Base-by-base conservation (phyloP, 768 basidiomycete genomes). In the Auriscalpium microsporum region DNA sequence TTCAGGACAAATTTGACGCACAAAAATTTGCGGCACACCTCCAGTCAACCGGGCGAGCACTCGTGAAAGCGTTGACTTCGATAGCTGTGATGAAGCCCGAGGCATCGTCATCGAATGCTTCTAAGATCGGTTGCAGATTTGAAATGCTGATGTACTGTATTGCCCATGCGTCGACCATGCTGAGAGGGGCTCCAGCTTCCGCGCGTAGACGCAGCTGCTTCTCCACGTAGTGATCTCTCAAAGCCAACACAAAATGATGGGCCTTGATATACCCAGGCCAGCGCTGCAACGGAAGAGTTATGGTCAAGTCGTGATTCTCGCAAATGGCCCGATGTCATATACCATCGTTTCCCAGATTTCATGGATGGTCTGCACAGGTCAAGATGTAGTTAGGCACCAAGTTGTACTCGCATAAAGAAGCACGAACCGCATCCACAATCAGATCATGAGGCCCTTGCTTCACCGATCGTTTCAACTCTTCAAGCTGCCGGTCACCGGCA, bases 21-120 rank as follows among this genome's bases (percentile, higher is more conserved):
- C 19, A 23, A 37, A 21, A 7, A 42, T 9, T 9, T 10, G 13
- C 50, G 50, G n/a, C 3, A 16, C 17, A 42, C 40, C 40, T 70
- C 67, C 68, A 71, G 8, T 53, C 55, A 4, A 45, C 19, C 1
- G 66, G 69, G 10, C 57, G 51, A 10, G 57, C 45, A 2, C 53
- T 45, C 2, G 65, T 66, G 53, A 71, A 69, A 3, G 44, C 42
- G 50, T 71, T 71, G 2, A 68, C 62, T 50, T 71, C 69, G 14
- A 53, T 37, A 28, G 68, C 61, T 0, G 63, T 65, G 48, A 65
- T 62, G 50, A 62, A 69, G 7, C 69, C 68, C 1, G 66, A 68
- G 1, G 62, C 62, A 53, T 71, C 67, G 35, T 66, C 63, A 55
- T 71, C 69, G 47, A 69, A 62, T 2, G 66, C 68, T 45, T 69